phyloP scores from a whole-genome alignment of 2,329 filamentous ascomycete species.

The Curvularia hawaiiensis region DNA sequence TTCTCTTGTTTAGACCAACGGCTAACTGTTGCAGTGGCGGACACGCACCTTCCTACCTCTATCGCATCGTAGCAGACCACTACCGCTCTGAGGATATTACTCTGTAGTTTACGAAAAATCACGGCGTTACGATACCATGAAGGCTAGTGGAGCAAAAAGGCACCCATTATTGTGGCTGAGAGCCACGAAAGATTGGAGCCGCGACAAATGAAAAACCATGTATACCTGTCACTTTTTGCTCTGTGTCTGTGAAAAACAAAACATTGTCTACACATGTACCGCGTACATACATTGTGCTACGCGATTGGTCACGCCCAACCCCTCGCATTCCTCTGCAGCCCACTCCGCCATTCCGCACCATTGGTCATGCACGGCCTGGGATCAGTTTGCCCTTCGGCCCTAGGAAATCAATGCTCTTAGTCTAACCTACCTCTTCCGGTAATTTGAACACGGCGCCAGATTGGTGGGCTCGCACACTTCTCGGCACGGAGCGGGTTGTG shows the following conservation, averaged over 20 bases:
- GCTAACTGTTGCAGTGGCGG: slow-evolving; percentile 58
- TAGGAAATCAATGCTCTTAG: neutral
- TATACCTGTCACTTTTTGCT: neutral
- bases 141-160: neutral
- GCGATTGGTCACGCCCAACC: neutral
- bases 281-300: neutral
- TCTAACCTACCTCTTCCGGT: neutral
- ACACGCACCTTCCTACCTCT: slow-evolving; percentile 73
- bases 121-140: slow-evolving; percentile 10
- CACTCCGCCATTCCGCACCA: neutral
- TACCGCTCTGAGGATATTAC: slow-evolving; percentile 76
- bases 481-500: neutral
- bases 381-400: neutral
- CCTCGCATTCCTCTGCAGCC: neutral
- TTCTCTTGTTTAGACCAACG: neutral
- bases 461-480: neutral
- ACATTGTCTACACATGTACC: neutral
- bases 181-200: neutral
- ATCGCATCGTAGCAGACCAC: slow-evolving; percentile 74
- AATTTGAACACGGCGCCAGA: neutral
- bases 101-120: slow-evolving; percentile 34
- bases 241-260: neutral
- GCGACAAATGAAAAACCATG: neutral
- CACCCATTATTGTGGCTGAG: neutral
- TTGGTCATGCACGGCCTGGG: neutral